A percentile compares a stretch with the other conserved stretches of the same genome.
Conservation (phyloP, 441 rosid species). For the Pelargonium cotyledonis region DNA sequence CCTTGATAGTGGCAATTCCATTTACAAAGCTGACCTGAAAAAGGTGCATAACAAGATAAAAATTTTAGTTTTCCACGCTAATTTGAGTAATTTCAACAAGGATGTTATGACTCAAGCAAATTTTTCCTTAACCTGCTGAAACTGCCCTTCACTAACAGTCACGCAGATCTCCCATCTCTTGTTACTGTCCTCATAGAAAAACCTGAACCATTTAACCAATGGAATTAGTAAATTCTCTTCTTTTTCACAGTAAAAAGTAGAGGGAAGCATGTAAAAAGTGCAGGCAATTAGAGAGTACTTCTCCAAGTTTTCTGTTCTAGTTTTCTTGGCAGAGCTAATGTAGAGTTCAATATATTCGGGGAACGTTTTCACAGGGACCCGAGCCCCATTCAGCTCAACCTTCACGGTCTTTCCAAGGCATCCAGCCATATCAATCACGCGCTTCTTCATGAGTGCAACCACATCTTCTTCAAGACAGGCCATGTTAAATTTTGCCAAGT, state of each 20-base stretch:
- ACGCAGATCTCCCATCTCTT: constrained; percentile 89
- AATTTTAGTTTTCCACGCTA: background rate
- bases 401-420: constrained; percentile 91
- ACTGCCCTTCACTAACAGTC: constrained; percentile 85
- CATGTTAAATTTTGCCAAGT: constrained; percentile 75
- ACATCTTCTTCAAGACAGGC: constrained; percentile 74
- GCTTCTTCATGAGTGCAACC: constrained; percentile 81
- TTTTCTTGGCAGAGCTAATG: constrained; percentile 45
- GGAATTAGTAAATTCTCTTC: constrained; percentile 5
- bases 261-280: background rate
- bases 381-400: constrained; percentile 74
- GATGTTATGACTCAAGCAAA: background rate
- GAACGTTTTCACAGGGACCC: constrained; percentile 68
- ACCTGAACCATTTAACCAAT: constrained; percentile 34
- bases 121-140: constrained; percentile 63
- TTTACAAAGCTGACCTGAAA: constrained; percentile 92
- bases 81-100: background rate
- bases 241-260: background rate
- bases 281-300: constrained; percentile 33
- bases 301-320: constrained; percentile 34
- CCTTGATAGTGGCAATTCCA: constrained; percentile 81
- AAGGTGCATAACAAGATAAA: constrained; percentile 6
- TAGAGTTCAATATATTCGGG: constrained; percentile 69
- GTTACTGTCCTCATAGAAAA: constrained; percentile 49
- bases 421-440: constrained; percentile 89